phyloP scores from a whole-genome alignment of 202 grass and related monocot species.

The Brachypodium distachyon region DNA sequence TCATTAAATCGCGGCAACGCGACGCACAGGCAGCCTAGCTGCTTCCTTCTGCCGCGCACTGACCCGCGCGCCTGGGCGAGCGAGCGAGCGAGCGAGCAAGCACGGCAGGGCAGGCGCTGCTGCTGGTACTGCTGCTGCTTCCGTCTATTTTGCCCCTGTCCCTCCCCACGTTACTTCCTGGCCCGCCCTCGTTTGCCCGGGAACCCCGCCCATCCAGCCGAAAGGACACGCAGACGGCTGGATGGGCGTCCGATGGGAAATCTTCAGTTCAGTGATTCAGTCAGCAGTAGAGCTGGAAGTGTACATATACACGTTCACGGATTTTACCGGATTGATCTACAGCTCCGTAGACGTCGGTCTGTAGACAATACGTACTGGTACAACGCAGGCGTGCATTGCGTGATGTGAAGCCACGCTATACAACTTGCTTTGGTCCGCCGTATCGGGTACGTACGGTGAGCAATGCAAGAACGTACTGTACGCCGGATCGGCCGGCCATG shows the following conservation, averaged over 20 bases:
- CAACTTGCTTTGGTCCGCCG: no score
- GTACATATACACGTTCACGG: no score
- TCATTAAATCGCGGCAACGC: background rate
- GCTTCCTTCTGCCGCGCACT: background rate
- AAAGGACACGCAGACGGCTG: background rate
- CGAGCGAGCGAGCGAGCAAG: background rate
- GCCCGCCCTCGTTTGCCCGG: background rate
- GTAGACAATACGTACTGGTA: no score
- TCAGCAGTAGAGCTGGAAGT: no score
- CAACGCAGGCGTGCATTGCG: no score
- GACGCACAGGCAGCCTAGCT: background rate
- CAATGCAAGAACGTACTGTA: background rate
- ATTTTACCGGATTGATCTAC: no score
- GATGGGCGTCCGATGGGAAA: background rate
- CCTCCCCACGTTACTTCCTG: background rate
- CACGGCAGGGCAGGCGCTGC: no score
- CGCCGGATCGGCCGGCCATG: no score
- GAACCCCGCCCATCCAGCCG: background rate
- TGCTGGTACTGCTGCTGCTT: background rate
- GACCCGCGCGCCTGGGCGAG: background rate
- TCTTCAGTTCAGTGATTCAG: background rate
- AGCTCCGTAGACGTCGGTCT: no score
- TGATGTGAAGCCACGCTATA: no score
- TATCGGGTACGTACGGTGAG: no score
- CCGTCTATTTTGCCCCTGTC: slow-evolving; percentile 45